Percentiles rank a stretch among this genome's conserved stretches.
Conservation (phyloP, 768 basidiomycete species). For the Tylopilus subfusipes region DNA sequence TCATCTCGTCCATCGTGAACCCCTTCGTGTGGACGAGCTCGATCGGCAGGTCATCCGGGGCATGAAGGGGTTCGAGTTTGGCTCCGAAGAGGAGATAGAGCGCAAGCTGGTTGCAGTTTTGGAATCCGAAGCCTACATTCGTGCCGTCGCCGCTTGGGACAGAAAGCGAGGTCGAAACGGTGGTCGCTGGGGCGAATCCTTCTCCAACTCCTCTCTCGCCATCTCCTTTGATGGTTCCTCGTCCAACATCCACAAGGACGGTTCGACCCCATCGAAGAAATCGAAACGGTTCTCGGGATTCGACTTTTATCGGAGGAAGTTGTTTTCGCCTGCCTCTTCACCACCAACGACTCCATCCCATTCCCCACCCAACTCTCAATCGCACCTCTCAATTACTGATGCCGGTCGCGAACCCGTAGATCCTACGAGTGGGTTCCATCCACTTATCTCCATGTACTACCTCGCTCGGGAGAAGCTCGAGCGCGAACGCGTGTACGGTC, state of each 20-base stretch:
- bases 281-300: constrained; percentile 90
- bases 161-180: constrained; percentile 52
- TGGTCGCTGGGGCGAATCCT: constrained; percentile 47
- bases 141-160: constrained; percentile 78
- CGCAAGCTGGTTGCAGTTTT: constrained; percentile 67
- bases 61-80: constrained; percentile 98
- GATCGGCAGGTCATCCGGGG: constrained; percentile 81
- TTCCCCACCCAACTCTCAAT: constrained; percentile 60
- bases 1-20: constrained; percentile 86
- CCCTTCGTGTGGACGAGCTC: constrained; percentile 83
- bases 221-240: constrained; percentile 55
- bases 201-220: constrained; percentile 69
- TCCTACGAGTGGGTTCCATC: constrained; percentile 92
- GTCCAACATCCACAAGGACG: constrained; percentile 40
- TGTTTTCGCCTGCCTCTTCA: constrained; percentile 59
- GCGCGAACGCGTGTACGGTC: constrained; percentile 89
- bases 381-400: constrained; percentile 50
- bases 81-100: constrained; percentile 83
- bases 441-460: constrained; percentile 94
- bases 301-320: constrained; percentile 88
- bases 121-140: constrained; percentile 70
- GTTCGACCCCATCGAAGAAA: constrained; percentile 51
- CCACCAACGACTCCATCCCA: constrained; percentile 52
- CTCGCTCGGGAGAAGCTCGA: constrained; percentile 95
- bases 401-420: constrained; percentile 56